A percentile compares a stretch with the other conserved stretches of the same genome.
phyloP scores from a whole-genome alignment of 2,329 filamentous ascomycete genomes.

The Daldinia eschscholtzii region DNA sequence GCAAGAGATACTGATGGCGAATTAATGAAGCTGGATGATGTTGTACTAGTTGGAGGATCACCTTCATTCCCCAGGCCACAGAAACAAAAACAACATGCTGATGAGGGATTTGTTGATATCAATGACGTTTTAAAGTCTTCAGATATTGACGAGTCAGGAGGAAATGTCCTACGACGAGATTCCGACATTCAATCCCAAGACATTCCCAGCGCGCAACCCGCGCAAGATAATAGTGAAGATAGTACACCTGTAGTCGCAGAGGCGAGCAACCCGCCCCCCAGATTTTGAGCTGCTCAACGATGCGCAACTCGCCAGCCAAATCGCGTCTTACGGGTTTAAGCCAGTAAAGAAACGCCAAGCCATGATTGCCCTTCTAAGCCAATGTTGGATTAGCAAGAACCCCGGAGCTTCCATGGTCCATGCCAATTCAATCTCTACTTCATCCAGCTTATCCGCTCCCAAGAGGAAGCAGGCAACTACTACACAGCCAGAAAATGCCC shows the following conservation, averaged over 20 bases:
- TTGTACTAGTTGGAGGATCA: constrained; percentile 61
- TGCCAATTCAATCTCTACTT: constrained; percentile 42
- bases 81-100: constrained; percentile 47
- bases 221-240: constrained; percentile 6
- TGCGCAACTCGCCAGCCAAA: constrained; percentile 70
- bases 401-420: constrained; percentile 30
- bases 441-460: constrained; percentile 35
- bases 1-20: constrained; percentile 75
- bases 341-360: constrained; percentile 74
- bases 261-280: constrained; percentile 56
- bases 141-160: constrained; percentile 22
- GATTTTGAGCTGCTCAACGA: constrained; percentile 73
- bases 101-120: constrained; percentile 50
- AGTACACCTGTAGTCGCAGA: constrained; percentile 11
- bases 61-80: constrained; percentile 2
- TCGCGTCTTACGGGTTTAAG: constrained; percentile 79
- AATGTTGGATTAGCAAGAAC: constrained; percentile 76
- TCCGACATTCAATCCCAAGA: constrained; percentile 41
- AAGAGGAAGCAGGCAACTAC: constrained; percentile 31
- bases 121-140: constrained; percentile 48
- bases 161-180: constrained; percentile 23
- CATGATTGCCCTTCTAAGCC: constrained; percentile 77
- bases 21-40: constrained; percentile 71
- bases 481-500: constrained; percentile 43
- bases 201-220: constrained; percentile 15